Base-by-base conservation (phyloP, 2,329 filamentous ascomycete genomes). In the Gliomastix tumulicola region DNA sequence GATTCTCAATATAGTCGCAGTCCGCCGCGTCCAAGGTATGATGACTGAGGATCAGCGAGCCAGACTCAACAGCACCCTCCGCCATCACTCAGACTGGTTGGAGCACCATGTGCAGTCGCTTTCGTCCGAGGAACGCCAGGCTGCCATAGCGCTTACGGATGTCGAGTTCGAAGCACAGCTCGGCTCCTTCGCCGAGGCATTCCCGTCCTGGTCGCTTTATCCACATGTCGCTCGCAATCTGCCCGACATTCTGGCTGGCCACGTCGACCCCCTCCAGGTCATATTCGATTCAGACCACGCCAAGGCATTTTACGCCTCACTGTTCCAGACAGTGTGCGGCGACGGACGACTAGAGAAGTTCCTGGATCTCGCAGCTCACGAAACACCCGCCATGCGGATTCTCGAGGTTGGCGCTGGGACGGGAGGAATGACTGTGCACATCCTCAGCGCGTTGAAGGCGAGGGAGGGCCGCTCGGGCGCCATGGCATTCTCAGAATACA, bases 401-500 rank as follows among this genome's bases (percentile, higher is more conserved):
- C 48, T 67, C 2, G 63, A 68, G 36, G 49, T 68, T 17, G 63
- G 62, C 11, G 59, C 57, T 12, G 61, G 60, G 1, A 66, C 57
- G 2, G 60, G 62, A 4, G 52, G 54, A 6, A 51, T 56, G 34
- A 64, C 60, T 2, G 31, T 32, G 4, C 47, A 47, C 5, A 37
- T 59, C 16, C n/a, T 62, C 1, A 40, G 35, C 1, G 30, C 41
- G 3, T 38, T 57, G 21, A 34, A 44, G 11, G 42, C 38, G 6
- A 45, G 48, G 7, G 51, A 51, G 34, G 39, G 35, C 7, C 21
- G 38, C 22, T 50, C 7, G 25, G 47, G 13, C 21, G 32, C 28
- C 6, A 21, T 34, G 6, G 19, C 38, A 2, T 59, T 58, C 30
- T 37, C 45, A 0, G 44, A 55, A 13, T 66, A 66, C 41, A 57